Conservation (phyloP, 441 rosid genomes). For the Oxalis stricta region DNA sequence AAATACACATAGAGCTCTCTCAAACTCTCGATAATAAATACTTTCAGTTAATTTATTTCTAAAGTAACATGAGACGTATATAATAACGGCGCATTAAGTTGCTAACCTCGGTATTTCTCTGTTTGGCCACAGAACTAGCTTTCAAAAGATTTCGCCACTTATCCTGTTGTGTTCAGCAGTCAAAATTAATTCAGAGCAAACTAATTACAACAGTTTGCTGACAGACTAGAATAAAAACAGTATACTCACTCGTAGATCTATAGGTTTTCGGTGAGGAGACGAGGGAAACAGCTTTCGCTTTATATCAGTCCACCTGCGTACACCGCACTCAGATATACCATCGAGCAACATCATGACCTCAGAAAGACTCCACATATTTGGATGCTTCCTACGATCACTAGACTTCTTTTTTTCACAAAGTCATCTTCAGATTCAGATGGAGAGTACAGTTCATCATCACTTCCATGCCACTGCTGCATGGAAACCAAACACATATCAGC, state of each 20-base stretch:
- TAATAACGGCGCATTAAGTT: too few relatives aligned
- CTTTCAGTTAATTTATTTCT: too few relatives aligned
- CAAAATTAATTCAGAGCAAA: constrained; percentile 6
- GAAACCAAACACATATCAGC: too few relatives aligned
- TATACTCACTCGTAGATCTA: constrained; percentile 78
- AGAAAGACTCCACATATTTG: constrained; percentile 68
- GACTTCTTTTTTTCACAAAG: constrained; percentile 15
- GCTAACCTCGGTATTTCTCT: too few relatives aligned
- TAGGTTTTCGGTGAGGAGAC: constrained; percentile 60
- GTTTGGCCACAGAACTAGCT: too few relatives aligned
- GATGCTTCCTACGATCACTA: constrained; percentile 68
- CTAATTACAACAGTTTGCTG: constrained; percentile 1
- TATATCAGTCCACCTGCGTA: constrained; percentile 92
- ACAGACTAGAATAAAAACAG: constrained; percentile 7
- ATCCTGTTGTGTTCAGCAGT: too few relatives aligned
- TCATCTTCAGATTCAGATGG: too few relatives aligned
- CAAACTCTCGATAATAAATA: too few relatives aligned
- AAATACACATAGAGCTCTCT: too few relatives aligned
- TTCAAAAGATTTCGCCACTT: too few relatives aligned
- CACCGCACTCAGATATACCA: constrained; percentile 75
- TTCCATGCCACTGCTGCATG: constrained; percentile 27
- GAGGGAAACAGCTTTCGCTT: constrained; percentile 55
- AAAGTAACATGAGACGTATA: too few relatives aligned
- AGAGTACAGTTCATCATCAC: constrained; percentile 25
- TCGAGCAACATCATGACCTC: constrained; percentile 76